Evolutionary conservation across 148 eudicot species (phyloP).

Genomic region (Oxyria digyna): DNA sequence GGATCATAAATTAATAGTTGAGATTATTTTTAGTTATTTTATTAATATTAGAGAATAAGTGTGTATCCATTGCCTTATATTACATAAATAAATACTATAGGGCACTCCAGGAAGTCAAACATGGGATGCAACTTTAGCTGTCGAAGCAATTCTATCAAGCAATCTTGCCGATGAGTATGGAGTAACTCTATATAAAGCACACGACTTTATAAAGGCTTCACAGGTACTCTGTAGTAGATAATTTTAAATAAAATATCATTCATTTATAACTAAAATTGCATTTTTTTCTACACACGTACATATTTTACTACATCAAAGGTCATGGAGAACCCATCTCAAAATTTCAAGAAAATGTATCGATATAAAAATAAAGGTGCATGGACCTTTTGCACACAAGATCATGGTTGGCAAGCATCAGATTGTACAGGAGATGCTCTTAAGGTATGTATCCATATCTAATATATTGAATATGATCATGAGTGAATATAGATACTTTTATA

Average conservation of each 20-base stretch:
- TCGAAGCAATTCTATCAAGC: conserved; percentile 31
- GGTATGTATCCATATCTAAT: no score
- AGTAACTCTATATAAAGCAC: conserved; percentile 18
- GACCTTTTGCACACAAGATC: conserved; percentile 45
- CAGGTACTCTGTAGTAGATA: no score
- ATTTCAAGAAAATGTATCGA: conserved; percentile 34
- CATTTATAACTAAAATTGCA: no score
- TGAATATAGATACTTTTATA: neutral
- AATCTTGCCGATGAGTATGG: conserved; percentile 16
- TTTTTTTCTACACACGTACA: no score
- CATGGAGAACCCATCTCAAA: conserved; percentile 30
- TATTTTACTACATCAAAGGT: conserved; percentile 26
- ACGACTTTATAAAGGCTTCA: conserved; percentile 23
- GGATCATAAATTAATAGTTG: no score
- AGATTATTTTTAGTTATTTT: no score
- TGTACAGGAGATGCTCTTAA: conserved; percentile 49
- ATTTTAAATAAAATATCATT: no score
- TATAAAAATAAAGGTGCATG: conserved; percentile 47
- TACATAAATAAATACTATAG: no score
- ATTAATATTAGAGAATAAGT: no score
- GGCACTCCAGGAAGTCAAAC: conserved; percentile 36
- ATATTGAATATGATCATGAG: no score
- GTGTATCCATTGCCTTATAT: no score
- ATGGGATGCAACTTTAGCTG: conserved; percentile 31
- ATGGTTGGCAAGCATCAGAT: conserved; percentile 58